phyloP scores from a whole-genome alignment of 768 basidiomycete species.

The Tephrocybe sp. region DNA sequence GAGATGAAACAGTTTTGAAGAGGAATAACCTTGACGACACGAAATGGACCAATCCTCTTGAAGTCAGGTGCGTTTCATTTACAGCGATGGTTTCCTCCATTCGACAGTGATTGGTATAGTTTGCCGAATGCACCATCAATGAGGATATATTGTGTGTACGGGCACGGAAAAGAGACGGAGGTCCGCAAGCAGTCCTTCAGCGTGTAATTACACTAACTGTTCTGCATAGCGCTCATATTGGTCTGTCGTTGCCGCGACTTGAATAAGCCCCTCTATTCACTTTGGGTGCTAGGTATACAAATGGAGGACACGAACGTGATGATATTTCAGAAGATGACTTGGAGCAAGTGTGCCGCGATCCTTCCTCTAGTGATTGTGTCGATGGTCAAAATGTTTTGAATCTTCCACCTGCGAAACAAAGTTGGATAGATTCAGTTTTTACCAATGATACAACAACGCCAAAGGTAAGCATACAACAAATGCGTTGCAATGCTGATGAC shows the following conservation, averaged over 20 bases:
- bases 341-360: constrained; percentile 43
- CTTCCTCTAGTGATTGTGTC: constrained; percentile 37
- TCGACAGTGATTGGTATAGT: constrained; percentile 31
- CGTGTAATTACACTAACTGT: neutral
- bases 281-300: constrained; percentile 55
- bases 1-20: constrained; percentile 59
- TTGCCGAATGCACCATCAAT: constrained; percentile 88
- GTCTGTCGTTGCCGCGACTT: constrained; percentile 34
- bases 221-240: constrained; percentile 74
- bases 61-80: constrained; percentile 51
- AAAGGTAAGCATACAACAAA: constrained; percentile 36
- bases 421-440: constrained; percentile 85
- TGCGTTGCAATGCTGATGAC: neutral
- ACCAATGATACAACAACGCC: constrained; percentile 60
- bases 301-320: constrained; percentile 66
- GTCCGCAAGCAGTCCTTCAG: constrained; percentile 32
- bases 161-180: constrained; percentile 95
- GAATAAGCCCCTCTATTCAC: neutral
- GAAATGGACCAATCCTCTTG: constrained; percentile 93
- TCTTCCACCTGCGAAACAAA: constrained; percentile 51
- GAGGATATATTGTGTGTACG: constrained; percentile 92
- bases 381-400: constrained; percentile 48
- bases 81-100: neutral
- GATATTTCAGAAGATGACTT: constrained; percentile 47
- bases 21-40: constrained; percentile 68